phyloP scores from a whole-genome alignment of 257 asterid species.

The Scutellaria baicalensis region DNA sequence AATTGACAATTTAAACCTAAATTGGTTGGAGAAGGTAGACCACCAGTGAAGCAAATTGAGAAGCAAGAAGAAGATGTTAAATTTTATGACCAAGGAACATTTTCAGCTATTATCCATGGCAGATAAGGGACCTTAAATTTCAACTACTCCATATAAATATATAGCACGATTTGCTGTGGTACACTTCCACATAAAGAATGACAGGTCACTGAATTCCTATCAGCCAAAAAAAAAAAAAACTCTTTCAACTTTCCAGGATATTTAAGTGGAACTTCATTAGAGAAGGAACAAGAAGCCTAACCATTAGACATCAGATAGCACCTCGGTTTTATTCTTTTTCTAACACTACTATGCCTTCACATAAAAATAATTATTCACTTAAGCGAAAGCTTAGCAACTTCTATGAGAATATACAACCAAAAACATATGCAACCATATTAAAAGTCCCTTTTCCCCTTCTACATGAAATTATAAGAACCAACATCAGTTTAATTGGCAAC shows the following conservation, averaged over 20 bases:
- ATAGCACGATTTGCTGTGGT: neutral
- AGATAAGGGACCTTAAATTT: neutral
- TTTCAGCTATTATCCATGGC: conserved; percentile 1
- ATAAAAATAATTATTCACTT: neutral
- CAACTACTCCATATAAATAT: neutral
- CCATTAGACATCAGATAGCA: neutral
- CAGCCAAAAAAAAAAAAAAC: neutral
- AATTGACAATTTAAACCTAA: too few species aligned
- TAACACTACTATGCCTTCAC: neutral
- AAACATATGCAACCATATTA: neutral
- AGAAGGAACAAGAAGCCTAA: neutral
- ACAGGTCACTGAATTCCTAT: neutral
- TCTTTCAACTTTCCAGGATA: neutral
- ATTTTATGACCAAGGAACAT: neutral
- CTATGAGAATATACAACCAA: neutral
- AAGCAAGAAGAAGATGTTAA: neutral
- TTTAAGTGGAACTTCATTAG: neutral
- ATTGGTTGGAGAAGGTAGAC: neutral
- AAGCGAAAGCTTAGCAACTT: neutral
- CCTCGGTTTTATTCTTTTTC: neutral
- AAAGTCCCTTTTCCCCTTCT: neutral
- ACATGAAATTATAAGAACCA: neutral
- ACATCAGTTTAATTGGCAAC: neutral
- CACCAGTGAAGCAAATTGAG: neutral
- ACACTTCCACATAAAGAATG: neutral